phyloP scores from a whole-genome alignment of 192 early-diverging fungal species.

The Coemansia sp. region DNA sequence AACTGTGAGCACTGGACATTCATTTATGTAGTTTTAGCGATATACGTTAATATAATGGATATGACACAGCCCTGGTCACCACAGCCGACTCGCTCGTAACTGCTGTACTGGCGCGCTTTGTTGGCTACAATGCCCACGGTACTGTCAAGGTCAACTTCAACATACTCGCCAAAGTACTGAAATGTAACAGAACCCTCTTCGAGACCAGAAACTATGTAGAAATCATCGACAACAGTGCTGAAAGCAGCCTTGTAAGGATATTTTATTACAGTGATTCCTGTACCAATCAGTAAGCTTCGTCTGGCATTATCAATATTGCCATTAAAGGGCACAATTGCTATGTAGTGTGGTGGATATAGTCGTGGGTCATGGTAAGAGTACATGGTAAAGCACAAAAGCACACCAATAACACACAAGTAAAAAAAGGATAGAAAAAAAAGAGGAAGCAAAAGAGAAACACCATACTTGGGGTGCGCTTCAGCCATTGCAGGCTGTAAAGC shows the following conservation, averaged over 20 bases:
- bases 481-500: no score
- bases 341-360: not conserved
- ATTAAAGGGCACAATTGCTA: not conserved
- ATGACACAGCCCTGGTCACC: not conserved
- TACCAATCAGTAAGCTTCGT: not conserved
- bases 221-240: not conserved
- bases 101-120: not conserved
- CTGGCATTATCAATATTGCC: not conserved
- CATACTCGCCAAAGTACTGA: not conserved
- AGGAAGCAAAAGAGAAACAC: not conserved
- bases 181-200: not conserved
- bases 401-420: not conserved
- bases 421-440: not conserved
- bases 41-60: not conserved
- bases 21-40: no score
- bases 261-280: not conserved
- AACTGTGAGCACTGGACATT: no score
- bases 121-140: not conserved
- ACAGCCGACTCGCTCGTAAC: not conserved
- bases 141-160: not conserved
- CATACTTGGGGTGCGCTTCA: not conserved
- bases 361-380: not conserved
- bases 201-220: not conserved
- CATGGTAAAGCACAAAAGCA: not conserved
- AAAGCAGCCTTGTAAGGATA: not conserved